A percentile compares a stretch with the other conserved stretches of the same genome.
phyloP scores from a whole-genome alignment of 768 basidiomycete species.

The Termitomyces sp. region DNA sequence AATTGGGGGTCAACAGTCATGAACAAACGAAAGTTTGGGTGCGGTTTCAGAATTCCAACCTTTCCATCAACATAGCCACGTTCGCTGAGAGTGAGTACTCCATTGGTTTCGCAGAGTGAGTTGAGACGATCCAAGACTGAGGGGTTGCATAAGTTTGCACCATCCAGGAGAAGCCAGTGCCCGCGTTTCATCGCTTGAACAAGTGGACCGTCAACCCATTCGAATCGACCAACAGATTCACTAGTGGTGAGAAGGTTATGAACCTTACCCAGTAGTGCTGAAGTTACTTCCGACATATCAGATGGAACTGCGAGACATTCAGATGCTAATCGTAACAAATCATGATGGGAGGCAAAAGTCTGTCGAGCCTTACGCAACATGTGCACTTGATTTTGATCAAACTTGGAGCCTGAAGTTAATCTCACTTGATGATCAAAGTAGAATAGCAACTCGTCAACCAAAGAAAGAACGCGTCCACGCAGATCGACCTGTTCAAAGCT shows the following conservation, averaged over 20 bases:
- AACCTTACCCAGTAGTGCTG: slow-evolving; percentile 17
- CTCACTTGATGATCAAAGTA: slow-evolving; percentile 36
- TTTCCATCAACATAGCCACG: slow-evolving; percentile 77
- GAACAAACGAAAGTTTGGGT: slow-evolving; percentile 86
- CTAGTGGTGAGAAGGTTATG: slow-evolving; percentile 16
- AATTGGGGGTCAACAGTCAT: slow-evolving; percentile 90
- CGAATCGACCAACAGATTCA: slow-evolving; percentile 56
- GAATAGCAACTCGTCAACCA: slow-evolving; percentile 35
- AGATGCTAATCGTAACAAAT: slow-evolving; percentile 12
- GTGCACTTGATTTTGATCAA: slow-evolving; percentile 15
- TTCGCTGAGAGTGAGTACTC: slow-evolving; percentile 82
- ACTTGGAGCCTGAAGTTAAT: slow-evolving; percentile 24
- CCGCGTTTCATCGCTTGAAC: slow-evolving; percentile 82
- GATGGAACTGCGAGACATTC: slow-evolving; percentile 12
- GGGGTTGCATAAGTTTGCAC: slow-evolving; percentile 91
- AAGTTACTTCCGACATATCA: background rate
- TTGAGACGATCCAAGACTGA: slow-evolving; percentile 96
- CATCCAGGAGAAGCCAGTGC: slow-evolving; percentile 87
- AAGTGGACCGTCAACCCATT: slow-evolving; percentile 95
- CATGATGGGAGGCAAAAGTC: slow-evolving; percentile 3
- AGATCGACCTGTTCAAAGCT: slow-evolving; percentile 89
- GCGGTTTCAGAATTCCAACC: slow-evolving; percentile 73
- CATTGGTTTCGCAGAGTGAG: slow-evolving; percentile 87
- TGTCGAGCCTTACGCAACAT: slow-evolving; percentile 17
- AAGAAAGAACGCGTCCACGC: slow-evolving; percentile 29